A percentile compares a stretch with the other conserved stretches of the same genome.
Evolutionary conservation across 2,329 filamentous ascomycete genomes (phyloP).

Genomic region (Periglandula ipomoeae): DNA sequence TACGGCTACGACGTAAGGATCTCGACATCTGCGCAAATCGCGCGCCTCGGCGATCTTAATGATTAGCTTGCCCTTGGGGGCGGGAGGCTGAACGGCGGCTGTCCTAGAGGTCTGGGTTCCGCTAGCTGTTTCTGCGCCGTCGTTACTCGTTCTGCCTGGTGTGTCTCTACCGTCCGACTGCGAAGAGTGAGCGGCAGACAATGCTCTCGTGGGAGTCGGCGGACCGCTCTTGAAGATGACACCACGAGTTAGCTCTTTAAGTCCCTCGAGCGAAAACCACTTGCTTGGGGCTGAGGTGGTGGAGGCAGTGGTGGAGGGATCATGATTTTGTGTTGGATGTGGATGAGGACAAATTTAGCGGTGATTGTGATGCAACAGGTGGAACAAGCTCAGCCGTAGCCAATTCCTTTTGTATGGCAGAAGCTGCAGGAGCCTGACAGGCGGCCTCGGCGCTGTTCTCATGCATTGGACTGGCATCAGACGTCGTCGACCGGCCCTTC

Average conservation of each 20-base stretch:
- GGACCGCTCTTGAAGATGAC: conserved; percentile 77
- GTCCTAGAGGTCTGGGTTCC: conserved; percentile 45
- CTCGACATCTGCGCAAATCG: conserved; percentile 69
- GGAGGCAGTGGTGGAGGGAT: conserved; percentile 40
- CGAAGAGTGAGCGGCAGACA: conserved; percentile 55
- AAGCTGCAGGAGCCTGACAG: background rate
- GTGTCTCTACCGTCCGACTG: conserved; percentile 36
- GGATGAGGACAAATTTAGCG: conserved; percentile 3
- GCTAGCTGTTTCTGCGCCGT: conserved; percentile 32
- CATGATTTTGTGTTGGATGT: conserved; percentile 27
- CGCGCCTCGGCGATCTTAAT: conserved; percentile 84
- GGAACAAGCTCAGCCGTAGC: background rate
- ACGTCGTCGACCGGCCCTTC: conserved; percentile 11
- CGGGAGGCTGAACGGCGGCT: conserved; percentile 52
- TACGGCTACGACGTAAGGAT: conserved; percentile 92
- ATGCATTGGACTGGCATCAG: background rate
- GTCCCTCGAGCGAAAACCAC: conserved; percentile 57
- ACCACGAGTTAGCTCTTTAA: conserved; percentile 81
- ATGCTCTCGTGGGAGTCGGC: conserved; percentile 79
- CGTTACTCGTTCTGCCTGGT: conserved; percentile 28
- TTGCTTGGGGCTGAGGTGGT: conserved; percentile 32
- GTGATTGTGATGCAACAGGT: conserved; percentile 3
- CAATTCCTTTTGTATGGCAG: conserved; percentile 1
- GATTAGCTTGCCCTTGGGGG: conserved; percentile 77
- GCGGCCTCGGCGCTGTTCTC: background rate